phyloP scores from a whole-genome alignment of 148 eudicot genomes.

The Camellia japonica region DNA sequence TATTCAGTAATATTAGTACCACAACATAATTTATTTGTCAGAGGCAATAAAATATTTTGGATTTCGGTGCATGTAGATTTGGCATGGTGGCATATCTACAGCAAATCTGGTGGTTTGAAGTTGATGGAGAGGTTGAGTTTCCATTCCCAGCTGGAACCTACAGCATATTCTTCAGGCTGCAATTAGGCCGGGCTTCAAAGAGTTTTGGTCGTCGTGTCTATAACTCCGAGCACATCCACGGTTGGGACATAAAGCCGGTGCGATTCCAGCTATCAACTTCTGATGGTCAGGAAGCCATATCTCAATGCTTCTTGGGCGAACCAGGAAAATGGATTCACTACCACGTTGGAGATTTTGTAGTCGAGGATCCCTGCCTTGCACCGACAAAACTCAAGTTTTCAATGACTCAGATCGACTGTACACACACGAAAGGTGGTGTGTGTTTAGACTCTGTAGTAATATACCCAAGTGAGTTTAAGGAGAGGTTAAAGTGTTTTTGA shows the following conservation, averaged over 20 bases:
- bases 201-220: constrained; percentile 52
- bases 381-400: constrained; percentile 51
- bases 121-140: constrained; percentile 68
- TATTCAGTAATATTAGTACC: too few species aligned
- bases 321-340: constrained; percentile 68
- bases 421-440: constrained; percentile 80
- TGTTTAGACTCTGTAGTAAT: constrained; percentile 68
- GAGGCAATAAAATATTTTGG: not conserved
- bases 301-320: constrained; percentile 52
- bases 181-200: constrained; percentile 52
- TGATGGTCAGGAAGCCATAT: constrained; percentile 47
- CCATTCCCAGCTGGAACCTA: constrained; percentile 72
- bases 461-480: constrained; percentile 51
- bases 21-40: too few species aligned
- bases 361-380: constrained; percentile 22
- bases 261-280: constrained; percentile 63
- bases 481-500: constrained; percentile 64
- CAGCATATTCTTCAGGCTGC: constrained; percentile 67
- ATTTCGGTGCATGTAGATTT: constrained; percentile 41
- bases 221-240: constrained; percentile 54
- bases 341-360: constrained; percentile 71
- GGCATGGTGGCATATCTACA: constrained; percentile 62
- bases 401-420: constrained; percentile 86
- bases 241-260: constrained; percentile 69
- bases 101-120: constrained; percentile 89